Percentiles rank a stretch among this genome's conserved stretches.
phyloP scores from a whole-genome alignment of 345 rosid genomes.

The Citrus sp. region DNA sequence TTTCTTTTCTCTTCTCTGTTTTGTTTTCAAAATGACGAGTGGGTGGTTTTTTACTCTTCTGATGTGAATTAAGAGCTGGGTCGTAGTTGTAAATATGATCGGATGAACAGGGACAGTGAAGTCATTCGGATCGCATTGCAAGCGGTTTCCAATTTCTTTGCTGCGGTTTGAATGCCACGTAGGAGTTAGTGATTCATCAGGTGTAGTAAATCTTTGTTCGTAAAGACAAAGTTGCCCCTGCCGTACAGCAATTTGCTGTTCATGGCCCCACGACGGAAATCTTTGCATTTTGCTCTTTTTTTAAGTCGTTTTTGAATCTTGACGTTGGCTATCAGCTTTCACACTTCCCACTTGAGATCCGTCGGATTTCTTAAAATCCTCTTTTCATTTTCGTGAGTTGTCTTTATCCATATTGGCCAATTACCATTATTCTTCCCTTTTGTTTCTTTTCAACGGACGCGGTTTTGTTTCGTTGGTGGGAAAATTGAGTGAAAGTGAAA shows the following conservation, averaged over 20 bases:
- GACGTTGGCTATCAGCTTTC: not conserved
- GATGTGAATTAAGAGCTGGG: no score
- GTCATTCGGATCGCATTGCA: not conserved
- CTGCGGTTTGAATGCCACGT: not conserved
- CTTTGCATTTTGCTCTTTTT: no score
- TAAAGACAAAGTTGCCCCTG: not conserved
- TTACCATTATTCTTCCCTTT: not conserved
- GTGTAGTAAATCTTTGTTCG: not conserved
- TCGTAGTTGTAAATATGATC: no score
- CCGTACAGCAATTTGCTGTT: no score
- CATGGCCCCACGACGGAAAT: not conserved
- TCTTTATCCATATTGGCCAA: no score
- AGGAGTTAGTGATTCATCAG: not conserved
- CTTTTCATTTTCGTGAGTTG: not conserved
- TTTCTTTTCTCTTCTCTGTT: not conserved
- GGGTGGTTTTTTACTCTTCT: not conserved
- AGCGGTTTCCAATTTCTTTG: not conserved
- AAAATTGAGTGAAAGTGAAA: not conserved
- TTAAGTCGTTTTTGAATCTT: no score
- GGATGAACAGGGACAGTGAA: not conserved
- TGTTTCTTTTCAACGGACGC: not conserved
- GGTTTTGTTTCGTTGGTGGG: not conserved
- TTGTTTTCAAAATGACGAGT: not conserved
- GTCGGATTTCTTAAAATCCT: not conserved
- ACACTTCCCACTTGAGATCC: not conserved